Percentiles rank a stretch among this genome's conserved stretches.
Conservation (phyloP, 106 monocot genomes). For the Triglochin maritima region DNA sequence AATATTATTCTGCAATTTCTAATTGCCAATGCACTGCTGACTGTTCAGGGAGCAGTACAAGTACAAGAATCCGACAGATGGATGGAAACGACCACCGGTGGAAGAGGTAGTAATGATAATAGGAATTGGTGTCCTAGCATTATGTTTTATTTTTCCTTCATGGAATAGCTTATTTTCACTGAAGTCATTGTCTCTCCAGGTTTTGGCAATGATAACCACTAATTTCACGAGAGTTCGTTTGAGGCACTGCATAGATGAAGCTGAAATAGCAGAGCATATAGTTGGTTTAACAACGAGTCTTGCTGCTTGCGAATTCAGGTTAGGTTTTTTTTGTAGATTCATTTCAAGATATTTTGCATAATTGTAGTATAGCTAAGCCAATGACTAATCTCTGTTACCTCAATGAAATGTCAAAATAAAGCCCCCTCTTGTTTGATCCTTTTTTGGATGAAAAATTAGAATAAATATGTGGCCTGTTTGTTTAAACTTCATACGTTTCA, state of each 20-base stretch:
- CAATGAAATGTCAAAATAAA: neutral
- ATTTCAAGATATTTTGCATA: neutral
- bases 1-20: no score
- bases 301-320: slow-evolving; percentile 84
- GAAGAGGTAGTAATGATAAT: slow-evolving; percentile 50
- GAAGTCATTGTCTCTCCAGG: slow-evolving; percentile 22
- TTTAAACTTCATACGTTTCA: neutral
- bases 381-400: neutral
- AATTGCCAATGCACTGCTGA: neutral
- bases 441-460: neutral
- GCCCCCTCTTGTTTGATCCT: neutral
- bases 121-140: neutral
- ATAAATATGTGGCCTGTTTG: neutral
- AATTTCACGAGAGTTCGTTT: slow-evolving; percentile 71
- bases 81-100: slow-evolving; percentile 61
- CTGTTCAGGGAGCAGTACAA: slow-evolving; percentile 66
- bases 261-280: slow-evolving; percentile 84
- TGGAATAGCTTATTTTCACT: neutral
- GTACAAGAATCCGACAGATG: slow-evolving; percentile 49
- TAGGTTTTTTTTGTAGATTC: slow-evolving; percentile 6
- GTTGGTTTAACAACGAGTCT: slow-evolving; percentile 87
- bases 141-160: neutral
- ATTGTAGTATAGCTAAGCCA: neutral
- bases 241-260: slow-evolving; percentile 86
- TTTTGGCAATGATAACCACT: slow-evolving; percentile 52